phyloP scores from a whole-genome alignment of 75 land plant genomes.

The Pinus albicaulis region DNA sequence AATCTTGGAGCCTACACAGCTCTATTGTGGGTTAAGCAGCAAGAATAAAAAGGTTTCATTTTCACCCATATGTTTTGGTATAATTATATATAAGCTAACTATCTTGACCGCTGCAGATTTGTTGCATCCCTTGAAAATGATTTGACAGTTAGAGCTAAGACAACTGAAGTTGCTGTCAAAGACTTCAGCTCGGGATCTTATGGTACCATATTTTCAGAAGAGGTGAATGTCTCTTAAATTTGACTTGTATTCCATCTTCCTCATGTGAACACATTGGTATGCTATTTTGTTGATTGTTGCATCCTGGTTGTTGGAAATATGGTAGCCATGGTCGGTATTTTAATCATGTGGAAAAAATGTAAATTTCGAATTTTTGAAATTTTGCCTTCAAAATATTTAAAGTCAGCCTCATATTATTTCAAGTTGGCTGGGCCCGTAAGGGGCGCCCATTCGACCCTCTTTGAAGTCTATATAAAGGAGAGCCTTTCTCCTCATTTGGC shows the following conservation, averaged over 20 bases:
- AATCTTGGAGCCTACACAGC: background rate
- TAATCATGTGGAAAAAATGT: no score
- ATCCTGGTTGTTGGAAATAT: background rate
- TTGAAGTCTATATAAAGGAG: no score
- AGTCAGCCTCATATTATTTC: no score
- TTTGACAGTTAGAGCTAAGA: slow-evolving; percentile 84
- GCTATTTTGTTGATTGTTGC: background rate
- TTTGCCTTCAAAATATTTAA: no score
- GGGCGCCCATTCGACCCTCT: no score
- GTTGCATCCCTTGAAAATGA: slow-evolving; percentile 91
- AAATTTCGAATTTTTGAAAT: no score
- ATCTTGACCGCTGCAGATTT: slow-evolving; percentile 49
- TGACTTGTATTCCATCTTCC: background rate
- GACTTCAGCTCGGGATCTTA: slow-evolving; percentile 98
- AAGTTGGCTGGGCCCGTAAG: no score
- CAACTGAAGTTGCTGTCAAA: slow-evolving; percentile 67
- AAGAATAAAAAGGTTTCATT: background rate
- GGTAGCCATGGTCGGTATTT: no score
- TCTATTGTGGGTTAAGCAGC: background rate
- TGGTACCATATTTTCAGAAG: slow-evolving; percentile 80
- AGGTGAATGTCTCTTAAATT: slow-evolving; percentile 50
- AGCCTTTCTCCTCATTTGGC: no score
- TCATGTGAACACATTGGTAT: background rate
- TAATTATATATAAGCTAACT: background rate
- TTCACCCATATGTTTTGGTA: background rate